phyloP scores from a whole-genome alignment of 2,329 filamentous ascomycete species.

The Colletotrichum lupini region DNA sequence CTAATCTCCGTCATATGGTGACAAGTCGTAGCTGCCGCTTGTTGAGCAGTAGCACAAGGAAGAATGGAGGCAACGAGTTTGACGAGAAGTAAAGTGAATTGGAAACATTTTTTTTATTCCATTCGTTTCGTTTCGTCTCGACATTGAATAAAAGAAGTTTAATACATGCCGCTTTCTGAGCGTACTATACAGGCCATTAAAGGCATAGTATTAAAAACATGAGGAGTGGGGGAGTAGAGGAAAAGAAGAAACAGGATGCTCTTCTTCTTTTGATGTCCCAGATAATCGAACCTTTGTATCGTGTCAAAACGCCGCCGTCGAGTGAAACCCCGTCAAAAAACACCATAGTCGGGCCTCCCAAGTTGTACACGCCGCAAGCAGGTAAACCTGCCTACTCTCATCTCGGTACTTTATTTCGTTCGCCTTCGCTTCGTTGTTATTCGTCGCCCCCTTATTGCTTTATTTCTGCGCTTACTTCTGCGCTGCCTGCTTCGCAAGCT shows the following conservation, averaged over 20 bases:
- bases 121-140: not conserved
- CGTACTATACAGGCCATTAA: constrained; percentile 21
- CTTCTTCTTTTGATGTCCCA: not conserved
- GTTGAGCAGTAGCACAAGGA: no score
- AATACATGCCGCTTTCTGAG: constrained; percentile 12
- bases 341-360: not conserved
- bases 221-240: constrained; percentile 2
- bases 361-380: constrained; percentile 8
- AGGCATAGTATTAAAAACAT: constrained; percentile 9
- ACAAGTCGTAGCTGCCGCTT: no score
- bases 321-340: not conserved
- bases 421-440: not conserved
- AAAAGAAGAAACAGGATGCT: constrained; percentile 18
- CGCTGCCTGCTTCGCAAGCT: constrained; percentile 17
- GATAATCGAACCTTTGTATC: constrained; percentile 3
- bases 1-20: not conserved
- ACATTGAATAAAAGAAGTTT: not conserved
- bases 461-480: not conserved
- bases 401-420: not conserved
- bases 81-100: constrained; percentile 19
- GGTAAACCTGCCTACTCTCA: not conserved
- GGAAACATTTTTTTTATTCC: constrained; percentile 15
- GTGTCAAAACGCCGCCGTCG: constrained; percentile 25
- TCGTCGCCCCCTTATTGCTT: not conserved
- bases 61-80: no score